Conservation (phyloP, 176 grass and related monocot genomes). For the Aegilops umbellulata region DNA sequence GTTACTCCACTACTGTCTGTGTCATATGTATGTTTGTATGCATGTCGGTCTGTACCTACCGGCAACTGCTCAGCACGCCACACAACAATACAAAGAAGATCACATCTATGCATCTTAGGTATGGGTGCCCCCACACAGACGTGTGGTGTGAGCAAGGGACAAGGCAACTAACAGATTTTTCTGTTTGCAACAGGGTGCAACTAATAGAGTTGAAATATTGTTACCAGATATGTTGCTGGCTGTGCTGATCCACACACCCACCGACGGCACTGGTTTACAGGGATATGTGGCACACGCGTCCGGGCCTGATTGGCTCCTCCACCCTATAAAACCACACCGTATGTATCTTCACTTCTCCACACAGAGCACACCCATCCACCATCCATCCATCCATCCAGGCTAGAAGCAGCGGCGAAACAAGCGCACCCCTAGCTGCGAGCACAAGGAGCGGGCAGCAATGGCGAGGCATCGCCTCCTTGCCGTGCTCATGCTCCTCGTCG, state of each 20-base stretch:
- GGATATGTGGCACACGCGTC: not conserved
- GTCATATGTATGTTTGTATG: not conserved
- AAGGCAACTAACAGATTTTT: not conserved
- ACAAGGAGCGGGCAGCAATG: not conserved
- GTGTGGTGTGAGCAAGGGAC: not conserved
- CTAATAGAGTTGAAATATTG: not conserved
- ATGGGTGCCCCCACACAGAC: not conserved
- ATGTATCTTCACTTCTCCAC: not conserved
- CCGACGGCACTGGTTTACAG: not conserved
- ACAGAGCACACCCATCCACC: no score
- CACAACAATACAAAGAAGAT: no score
- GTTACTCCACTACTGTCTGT: not conserved
- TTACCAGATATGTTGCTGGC: not conserved
- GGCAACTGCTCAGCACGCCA: not conserved
- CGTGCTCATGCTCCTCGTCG: not conserved
- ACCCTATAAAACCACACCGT: not conserved
- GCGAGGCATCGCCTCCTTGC: conserved; percentile 10
- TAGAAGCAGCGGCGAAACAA: no score
- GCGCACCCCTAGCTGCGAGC: not conserved
- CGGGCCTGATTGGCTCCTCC: not conserved
- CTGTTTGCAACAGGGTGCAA: not conserved
- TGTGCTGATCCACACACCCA: not conserved
- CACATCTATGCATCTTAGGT: no score
- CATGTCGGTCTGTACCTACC: not conserved
- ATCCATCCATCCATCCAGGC: no score